Percentiles rank a stretch among this genome's conserved stretches.
These are phyloP conservation scores for Coemansia sp. DNA, from an alignment of 192 early-diverging fungal genomes.

Conservation along the genomic window DNA sequence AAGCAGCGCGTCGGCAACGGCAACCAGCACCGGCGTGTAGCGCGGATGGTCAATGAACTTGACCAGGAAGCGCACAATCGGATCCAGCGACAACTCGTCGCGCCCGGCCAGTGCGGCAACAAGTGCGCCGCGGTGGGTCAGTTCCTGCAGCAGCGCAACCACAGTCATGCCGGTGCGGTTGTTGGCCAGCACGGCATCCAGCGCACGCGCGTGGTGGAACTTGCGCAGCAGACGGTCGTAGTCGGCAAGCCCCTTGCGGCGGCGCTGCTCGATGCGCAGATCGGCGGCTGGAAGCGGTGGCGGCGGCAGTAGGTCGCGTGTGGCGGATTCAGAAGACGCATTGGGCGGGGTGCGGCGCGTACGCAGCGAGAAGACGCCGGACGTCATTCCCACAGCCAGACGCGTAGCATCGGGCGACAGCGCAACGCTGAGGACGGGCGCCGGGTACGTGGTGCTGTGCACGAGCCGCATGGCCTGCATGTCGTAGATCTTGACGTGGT, in stretches of 20 bases:
- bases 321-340: slow-evolving; percentile 51
- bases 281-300: slow-evolving; percentile 49
- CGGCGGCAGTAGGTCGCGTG: no score
- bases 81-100: slow-evolving; percentile 84
- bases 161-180: slow-evolving; percentile 64
- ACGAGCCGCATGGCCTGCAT: slow-evolving; percentile 84
- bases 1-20: slow-evolving; percentile 66
- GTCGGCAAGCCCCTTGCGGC: slow-evolving; percentile 62
- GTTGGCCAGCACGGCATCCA: slow-evolving; percentile 78
- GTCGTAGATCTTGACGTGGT: slow-evolving; percentile 94
- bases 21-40: slow-evolving; percentile 74
- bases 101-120: slow-evolving; percentile 76
- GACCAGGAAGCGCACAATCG: slow-evolving; percentile 78
- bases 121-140: slow-evolving; percentile 84
- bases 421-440: slow-evolving; percentile 87
- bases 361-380: slow-evolving; percentile 83
- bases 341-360: slow-evolving; percentile 76
- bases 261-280: slow-evolving; percentile 70
- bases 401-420: slow-evolving; percentile 88
- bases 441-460: slow-evolving; percentile 84
- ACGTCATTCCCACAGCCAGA: slow-evolving; percentile 90
- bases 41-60: slow-evolving; percentile 79
- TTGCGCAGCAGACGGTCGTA: slow-evolving; percentile 83
- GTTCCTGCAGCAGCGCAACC: slow-evolving; percentile 82
- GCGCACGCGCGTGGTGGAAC: slow-evolving; percentile 87